phyloP scores from a whole-genome alignment of 208 protist genomes.

The Porcisia hertigi region DNA sequence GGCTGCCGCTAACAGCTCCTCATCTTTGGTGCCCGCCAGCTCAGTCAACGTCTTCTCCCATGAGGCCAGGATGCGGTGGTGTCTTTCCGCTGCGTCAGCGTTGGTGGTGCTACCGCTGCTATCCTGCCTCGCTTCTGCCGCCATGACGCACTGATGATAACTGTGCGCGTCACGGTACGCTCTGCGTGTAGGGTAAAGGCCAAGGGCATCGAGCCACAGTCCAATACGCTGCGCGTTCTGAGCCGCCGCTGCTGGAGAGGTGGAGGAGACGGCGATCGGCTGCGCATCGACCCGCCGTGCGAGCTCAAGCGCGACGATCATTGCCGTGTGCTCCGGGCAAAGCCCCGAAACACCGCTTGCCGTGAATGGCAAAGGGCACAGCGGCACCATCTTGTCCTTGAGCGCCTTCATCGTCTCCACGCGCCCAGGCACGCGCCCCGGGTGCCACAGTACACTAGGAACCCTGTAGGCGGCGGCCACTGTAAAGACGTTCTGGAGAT shows the following conservation, averaged over 20 bases:
- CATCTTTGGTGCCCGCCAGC: constrained; percentile 21
- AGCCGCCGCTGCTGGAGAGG: constrained; percentile 37
- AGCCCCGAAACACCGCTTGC: constrained; percentile 31
- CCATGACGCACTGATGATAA: constrained; percentile 12
- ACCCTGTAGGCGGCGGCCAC: constrained; percentile 52
- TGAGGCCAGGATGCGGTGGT: constrained; percentile 5
- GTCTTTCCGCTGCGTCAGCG: background rate
- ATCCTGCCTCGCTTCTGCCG: background rate
- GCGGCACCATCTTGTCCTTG: constrained; percentile 18
- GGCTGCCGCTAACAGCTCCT: constrained; percentile 10
- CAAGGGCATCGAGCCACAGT: constrained; percentile 54
- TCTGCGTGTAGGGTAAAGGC: constrained; percentile 49
- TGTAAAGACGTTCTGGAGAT: constrained; percentile 77
- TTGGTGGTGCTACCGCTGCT: background rate
- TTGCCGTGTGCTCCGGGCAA: constrained; percentile 77
- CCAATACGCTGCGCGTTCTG: constrained; percentile 54
- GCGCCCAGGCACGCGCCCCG: constrained; percentile 42
- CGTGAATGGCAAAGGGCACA: constrained; percentile 19
- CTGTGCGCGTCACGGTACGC: constrained; percentile 35
- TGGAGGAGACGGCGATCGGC: constrained; percentile 40
- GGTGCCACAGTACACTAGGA: constrained; percentile 75
- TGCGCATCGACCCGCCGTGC: constrained; percentile 58
- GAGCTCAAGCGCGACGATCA: constrained; percentile 72
- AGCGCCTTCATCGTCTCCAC: constrained; percentile 45
- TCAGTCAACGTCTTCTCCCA: constrained; percentile 29